Evolutionary conservation across 805 yeast genomes (phyloP).

Genomic region (Myxozyma geophila): DNA sequence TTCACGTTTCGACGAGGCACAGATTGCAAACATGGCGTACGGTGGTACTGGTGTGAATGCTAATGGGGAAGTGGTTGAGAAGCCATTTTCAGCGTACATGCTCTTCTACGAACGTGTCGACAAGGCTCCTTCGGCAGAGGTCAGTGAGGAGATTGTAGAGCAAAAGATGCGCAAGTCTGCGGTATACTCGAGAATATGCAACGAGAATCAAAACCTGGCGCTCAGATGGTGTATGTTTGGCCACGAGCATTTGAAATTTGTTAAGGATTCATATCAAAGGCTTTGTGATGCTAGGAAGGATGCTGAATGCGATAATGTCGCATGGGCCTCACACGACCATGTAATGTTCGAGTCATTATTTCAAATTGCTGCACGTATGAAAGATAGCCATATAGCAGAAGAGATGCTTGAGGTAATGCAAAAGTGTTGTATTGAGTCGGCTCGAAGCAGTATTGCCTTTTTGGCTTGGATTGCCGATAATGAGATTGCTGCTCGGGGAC

Average conservation of each 20-base stretch:
- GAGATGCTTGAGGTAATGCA: constrained; percentile 12
- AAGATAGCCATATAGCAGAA: constrained; percentile 9
- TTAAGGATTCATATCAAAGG: constrained; percentile 10
- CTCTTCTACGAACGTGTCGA: constrained; percentile 34
- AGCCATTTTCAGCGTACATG: constrained; percentile 34
- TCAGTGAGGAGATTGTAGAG: background rate
- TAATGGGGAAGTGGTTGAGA: constrained; percentile 17
- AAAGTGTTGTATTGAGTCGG: background rate
- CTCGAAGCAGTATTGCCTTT: constrained; percentile 15
- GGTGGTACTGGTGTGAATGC: constrained; percentile 22
- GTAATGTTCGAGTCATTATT: constrained; percentile 23
- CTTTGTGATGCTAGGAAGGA: constrained; percentile 1
- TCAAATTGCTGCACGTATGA: constrained; percentile 22
- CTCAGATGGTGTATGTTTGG: constrained; percentile 18
- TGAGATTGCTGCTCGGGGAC: constrained; percentile 6
- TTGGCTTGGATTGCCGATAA: constrained; percentile 21
- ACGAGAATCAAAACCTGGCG: constrained; percentile 24
- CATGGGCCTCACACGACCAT: constrained; percentile 13
- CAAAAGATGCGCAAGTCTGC: background rate
- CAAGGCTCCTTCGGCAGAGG: background rate
- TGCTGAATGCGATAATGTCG: background rate
- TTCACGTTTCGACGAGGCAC: constrained; percentile 22
- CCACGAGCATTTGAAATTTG: constrained; percentile 22
- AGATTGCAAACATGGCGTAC: constrained; percentile 22
- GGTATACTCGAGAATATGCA: constrained; percentile 12